Evolutionary conservation across 176 grass and related monocot species (phyloP).

Genomic region (Rhynchospora breviuscula): DNA sequence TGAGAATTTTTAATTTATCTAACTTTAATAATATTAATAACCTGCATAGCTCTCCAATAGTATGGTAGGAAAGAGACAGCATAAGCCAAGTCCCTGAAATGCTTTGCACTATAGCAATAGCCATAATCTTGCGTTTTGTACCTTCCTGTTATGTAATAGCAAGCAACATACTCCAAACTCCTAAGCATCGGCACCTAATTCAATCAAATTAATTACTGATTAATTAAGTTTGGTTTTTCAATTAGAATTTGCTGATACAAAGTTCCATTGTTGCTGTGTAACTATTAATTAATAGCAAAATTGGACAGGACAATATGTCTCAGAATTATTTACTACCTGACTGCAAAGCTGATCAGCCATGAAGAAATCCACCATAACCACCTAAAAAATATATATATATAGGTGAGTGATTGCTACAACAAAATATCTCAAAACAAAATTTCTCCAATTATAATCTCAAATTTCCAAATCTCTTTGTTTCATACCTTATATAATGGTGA

Average conservation of each 20-base stretch:
- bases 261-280: too few species aligned
- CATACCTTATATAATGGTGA: constrained; percentile 93
- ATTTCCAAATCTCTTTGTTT: not conserved
- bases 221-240: too few species aligned
- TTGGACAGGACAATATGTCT: not conserved
- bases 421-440: not conserved
- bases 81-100: constrained; percentile 90
- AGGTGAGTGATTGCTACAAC: too few species aligned
- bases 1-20: not conserved
- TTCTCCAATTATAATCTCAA: not conserved
- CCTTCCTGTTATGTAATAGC: constrained; percentile 94
- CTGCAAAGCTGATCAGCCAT: constrained; percentile 99
- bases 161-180: constrained; percentile 80
- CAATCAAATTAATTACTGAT: not conserved
- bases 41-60: constrained; percentile 99
- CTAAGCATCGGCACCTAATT: constrained; percentile 85
- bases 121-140: constrained; percentile 95
- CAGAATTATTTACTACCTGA: constrained; percentile 43
- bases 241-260: too few species aligned
- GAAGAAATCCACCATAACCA: constrained; percentile 99
- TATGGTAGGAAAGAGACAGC: constrained; percentile 95
- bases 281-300: not conserved
- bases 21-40: constrained; percentile 6
- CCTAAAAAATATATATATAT: constrained; percentile 32
- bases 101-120: constrained; percentile 85